Evolutionary conservation across 108 stramenopile genomes (phyloP).

Genomic region (Skeletonema menzelii): DNA sequence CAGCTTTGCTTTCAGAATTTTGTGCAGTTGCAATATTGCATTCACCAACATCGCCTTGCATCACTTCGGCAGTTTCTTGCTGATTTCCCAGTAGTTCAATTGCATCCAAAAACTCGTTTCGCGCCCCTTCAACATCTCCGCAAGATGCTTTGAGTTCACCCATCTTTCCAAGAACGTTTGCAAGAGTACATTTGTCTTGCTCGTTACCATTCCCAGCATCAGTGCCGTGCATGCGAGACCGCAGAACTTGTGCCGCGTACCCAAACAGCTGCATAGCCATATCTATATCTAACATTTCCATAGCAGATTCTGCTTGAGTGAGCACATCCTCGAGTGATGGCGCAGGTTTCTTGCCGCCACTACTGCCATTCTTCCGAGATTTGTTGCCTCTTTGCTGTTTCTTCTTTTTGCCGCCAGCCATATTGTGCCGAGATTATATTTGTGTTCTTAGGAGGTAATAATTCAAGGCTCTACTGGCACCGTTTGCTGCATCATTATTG

Average conservation of each 20-base stretch:
- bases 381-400: slow-evolving; percentile 32
- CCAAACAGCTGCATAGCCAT: slow-evolving; percentile 35
- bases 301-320: slow-evolving; percentile 39
- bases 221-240: slow-evolving; percentile 22
- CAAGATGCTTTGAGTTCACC: slow-evolving; percentile 69
- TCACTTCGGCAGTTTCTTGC: neutral
- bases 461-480: no score
- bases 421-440: neutral
- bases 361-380: slow-evolving; percentile 11
- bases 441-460: neutral
- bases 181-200: slow-evolving; percentile 29
- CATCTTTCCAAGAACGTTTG: slow-evolving; percentile 71
- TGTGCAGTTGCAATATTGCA: slow-evolving; percentile 26
- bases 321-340: slow-evolving; percentile 41
- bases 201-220: slow-evolving; percentile 4
- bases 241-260: slow-evolving; percentile 33
- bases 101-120: slow-evolving; percentile 64
- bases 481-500: no score
- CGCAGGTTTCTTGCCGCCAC: slow-evolving; percentile 15
- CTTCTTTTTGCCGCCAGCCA: slow-evolving; percentile 43
- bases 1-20: slow-evolving; percentile 47
- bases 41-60: slow-evolving; percentile 17
- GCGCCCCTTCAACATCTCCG: slow-evolving; percentile 69
- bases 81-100: slow-evolving; percentile 46
- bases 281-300: slow-evolving; percentile 46